Evolutionary conservation across 768 basidiomycete species (phyloP).

Genomic region (Kwoniella bestiolae): DNA sequence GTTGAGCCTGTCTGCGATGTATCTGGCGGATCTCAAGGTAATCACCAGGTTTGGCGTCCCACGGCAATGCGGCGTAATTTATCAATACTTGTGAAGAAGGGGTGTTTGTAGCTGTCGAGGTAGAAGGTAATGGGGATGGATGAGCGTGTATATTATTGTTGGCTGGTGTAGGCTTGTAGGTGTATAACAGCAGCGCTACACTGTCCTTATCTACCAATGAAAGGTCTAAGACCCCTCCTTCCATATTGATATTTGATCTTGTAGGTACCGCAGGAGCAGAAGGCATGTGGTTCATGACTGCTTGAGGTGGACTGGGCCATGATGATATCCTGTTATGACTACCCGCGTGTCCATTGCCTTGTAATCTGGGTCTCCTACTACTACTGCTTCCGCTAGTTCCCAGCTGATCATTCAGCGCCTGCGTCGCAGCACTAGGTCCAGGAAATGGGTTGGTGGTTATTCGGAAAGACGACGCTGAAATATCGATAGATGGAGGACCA

Average conservation of each 20-base stretch:
- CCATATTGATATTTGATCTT: slow-evolving; percentile 35
- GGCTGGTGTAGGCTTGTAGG: slow-evolving; percentile 36
- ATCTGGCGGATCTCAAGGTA: slow-evolving; percentile 49
- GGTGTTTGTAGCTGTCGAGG: slow-evolving; percentile 5
- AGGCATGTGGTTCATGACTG: slow-evolving; percentile 23
- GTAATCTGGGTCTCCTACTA: slow-evolving; percentile 11
- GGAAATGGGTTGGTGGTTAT: slow-evolving; percentile 30
- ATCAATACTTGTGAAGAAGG: slow-evolving; percentile 34
- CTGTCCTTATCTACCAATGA: slow-evolving; percentile 18
- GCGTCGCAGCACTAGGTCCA: slow-evolving; percentile 22
- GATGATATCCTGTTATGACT: slow-evolving; percentile 31
- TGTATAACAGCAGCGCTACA: slow-evolving; percentile 36
- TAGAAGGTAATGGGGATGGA: slow-evolving; percentile 41
- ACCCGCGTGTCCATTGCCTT: slow-evolving; percentile 18
- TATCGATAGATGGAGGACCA: slow-evolving; percentile 29
- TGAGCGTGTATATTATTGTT: slow-evolving; percentile 17
- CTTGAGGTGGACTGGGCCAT: slow-evolving; percentile 30
- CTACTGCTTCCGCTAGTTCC: slow-evolving; percentile 12
- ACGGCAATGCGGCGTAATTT: slow-evolving; percentile 40
- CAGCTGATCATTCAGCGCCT: slow-evolving; percentile 26
- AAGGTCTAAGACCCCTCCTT: slow-evolving; percentile 24
- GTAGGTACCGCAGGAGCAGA: slow-evolving; percentile 36
- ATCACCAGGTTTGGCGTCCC: slow-evolving; percentile 39
- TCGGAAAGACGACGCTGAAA: slow-evolving; percentile 29
- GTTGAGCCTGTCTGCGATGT: slow-evolving; percentile 4